Evolutionary conservation across 2,329 filamentous ascomycete species (phyloP), one percentile per base, ranked within the genome.

Genomic region (Sphaerostilbella broomeana): DNA sequence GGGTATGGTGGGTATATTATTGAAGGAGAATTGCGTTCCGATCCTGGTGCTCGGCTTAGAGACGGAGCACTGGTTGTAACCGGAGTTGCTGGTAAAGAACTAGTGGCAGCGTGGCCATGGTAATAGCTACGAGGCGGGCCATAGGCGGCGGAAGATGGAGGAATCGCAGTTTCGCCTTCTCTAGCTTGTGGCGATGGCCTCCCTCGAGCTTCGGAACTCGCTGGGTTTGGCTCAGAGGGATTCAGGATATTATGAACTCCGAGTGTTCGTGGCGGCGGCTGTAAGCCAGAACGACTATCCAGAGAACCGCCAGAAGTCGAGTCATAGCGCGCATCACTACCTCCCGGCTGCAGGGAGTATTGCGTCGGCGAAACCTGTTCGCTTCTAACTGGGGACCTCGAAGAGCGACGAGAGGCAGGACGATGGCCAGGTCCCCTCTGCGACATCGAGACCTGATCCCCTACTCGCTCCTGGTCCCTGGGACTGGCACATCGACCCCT

Each of bases 361-460:
- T 49, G 53, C 38, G 44, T 48, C 35, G 54, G 49, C 18, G 56
- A 52, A 38, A 35, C 34, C 37, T 53, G 52, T 33, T 55, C 51
- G 48, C 60, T 59, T 55, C 57, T 56, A 45, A 61, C 51, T 46
- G 69, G 63, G 40, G 68, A 70, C 52, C 59, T 64, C 48, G 68
- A 65, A 48, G 64, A 60, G 51, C 61, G 67, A 56, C 65, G 70
- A 63, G 73, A 72, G 59, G 66, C 62, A 68, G 73, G 68, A 59
- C 63, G 68, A 72, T 72, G 65, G 62, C 65, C 67, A 69, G 69
- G 61, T 55, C 68, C 70, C 66, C 69, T 72, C 68, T 77, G 73
- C 67, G 75, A 79, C 77, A 81, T 81, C 67, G 74, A 72, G 67
- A 65, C 65, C 71, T 69, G 69, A 63, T 75, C 73, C 68, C 73